These are phyloP conservation scores for Prototheca cutis DNA, from an alignment of 163 green algal species.

Conservation along the genomic window DNA sequence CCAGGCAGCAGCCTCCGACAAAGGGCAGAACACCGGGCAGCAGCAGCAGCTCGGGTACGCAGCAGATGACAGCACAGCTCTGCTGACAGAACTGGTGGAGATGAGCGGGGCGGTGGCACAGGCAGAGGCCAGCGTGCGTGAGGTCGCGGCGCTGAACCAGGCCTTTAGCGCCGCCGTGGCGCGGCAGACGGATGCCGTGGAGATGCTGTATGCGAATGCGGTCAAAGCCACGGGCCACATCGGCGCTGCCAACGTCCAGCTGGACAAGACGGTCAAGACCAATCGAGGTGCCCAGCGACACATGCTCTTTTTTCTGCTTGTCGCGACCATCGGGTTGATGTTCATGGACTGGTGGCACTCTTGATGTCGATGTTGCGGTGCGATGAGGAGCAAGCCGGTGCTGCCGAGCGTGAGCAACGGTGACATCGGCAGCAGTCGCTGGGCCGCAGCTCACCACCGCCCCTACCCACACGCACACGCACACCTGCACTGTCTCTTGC, in stretches of 20 bases:
- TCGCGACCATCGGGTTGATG: conserved; percentile 45
- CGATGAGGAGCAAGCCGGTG: too few species aligned
- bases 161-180: conserved; percentile 64
- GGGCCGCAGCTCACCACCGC: too few species aligned
- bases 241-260: conserved; percentile 49
- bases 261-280: conserved; percentile 55
- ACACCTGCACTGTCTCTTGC: too few species aligned
- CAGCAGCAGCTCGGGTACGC: background rate
- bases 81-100: conserved; percentile 29
- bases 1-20: too few species aligned
- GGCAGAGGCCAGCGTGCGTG: conserved; percentile 50
- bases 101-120: conserved; percentile 32
- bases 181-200: conserved; percentile 59
- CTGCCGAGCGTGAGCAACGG: too few species aligned
- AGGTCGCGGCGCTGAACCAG: conserved; percentile 69
- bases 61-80: background rate
- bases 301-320: conserved; percentile 43
- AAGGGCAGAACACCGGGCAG: too few species aligned
- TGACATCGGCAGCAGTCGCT: too few species aligned
- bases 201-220: conserved; percentile 53
- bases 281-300: conserved; percentile 45
- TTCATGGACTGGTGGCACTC: conserved; percentile 67
- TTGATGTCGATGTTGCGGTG: too few species aligned
- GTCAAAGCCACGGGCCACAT: conserved; percentile 42
- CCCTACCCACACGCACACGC: too few species aligned